Percentiles rank a stretch among this genome's conserved stretches.
Conservation (phyloP, 371 early-diverging fungal species). For the Rhizopus delemar region DNA sequence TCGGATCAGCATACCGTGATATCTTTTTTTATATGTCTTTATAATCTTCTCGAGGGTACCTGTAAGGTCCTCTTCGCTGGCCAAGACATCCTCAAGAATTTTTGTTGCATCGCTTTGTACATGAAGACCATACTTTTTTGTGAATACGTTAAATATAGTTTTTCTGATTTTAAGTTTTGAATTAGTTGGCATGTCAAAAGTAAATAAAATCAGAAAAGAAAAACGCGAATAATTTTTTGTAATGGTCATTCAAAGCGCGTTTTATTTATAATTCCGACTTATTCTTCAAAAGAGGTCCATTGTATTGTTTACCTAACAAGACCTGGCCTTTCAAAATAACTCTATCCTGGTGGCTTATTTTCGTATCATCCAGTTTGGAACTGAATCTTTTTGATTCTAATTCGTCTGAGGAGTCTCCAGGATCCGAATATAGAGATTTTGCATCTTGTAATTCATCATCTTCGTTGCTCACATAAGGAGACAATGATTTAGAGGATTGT, state of each 20-base stretch:
- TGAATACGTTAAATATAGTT: constrained; percentile 54
- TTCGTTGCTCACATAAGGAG: constrained; percentile 8
- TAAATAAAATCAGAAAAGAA: not conserved
- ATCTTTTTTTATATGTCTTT: constrained; percentile 58
- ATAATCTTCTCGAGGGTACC: constrained; percentile 65
- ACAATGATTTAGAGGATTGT: constrained; percentile 6
- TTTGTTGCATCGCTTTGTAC: constrained; percentile 69
- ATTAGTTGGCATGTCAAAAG: constrained; percentile 11
- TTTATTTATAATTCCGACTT: not conserved
- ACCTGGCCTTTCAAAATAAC: constrained; percentile 10
- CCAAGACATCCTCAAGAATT: constrained; percentile 55
- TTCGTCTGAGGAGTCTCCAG: constrained; percentile 1
- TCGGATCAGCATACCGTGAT: constrained; percentile 21
- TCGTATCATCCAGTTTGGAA: no score
- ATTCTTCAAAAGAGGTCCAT: constrained; percentile 3
- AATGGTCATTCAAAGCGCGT: not conserved
- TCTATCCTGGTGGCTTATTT: no score
- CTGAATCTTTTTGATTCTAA: not conserved
- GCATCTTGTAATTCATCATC: constrained; percentile 8
- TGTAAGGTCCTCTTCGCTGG: constrained; percentile 38
- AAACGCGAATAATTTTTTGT: not conserved
- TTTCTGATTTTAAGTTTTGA: constrained; percentile 21
- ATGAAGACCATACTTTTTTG: constrained; percentile 71
- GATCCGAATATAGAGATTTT: constrained; percentile 12
- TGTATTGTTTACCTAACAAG: constrained; percentile 23